These are phyloP conservation scores for Rehmannia glutinosa DNA, from an alignment of 257 asterid species.

Conservation along the genomic window DNA sequence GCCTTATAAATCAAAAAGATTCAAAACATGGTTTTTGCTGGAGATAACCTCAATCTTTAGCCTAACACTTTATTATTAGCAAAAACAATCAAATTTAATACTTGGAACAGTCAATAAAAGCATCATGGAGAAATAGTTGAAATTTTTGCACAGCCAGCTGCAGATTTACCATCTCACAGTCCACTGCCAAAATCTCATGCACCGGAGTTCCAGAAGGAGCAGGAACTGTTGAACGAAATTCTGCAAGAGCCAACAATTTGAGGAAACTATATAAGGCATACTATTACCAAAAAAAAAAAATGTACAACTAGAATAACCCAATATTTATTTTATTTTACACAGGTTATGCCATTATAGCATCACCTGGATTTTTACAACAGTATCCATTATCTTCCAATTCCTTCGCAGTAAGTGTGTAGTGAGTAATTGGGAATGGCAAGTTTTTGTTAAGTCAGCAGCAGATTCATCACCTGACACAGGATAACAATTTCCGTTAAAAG, in stretches of 20 bases:
- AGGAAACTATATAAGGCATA: not conserved
- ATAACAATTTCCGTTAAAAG: conserved; percentile 33
- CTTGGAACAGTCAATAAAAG: not conserved
- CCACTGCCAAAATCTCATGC: conserved; percentile 75
- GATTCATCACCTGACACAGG: conserved; percentile 31
- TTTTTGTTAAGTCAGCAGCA: conserved; percentile 32
- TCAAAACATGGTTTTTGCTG: not conserved
- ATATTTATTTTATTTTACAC: not conserved
- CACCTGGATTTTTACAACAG: conserved; percentile 59
- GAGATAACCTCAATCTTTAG: conserved; percentile 2
- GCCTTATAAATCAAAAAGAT: not conserved
- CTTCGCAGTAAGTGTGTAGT: conserved; percentile 74
- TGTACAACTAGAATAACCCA: conserved; percentile 8
- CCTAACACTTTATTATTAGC: not conserved
- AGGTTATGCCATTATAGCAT: conserved; percentile 31
- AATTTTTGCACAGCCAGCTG: not conserved
- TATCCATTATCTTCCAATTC: conserved; percentile 92
- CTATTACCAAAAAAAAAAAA: not conserved
- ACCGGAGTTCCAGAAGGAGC: conserved; percentile 71
- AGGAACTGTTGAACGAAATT: conserved; percentile 63
- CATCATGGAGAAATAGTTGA: conserved; percentile 1
- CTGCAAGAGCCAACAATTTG: conserved; percentile 40
- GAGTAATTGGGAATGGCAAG: conserved; percentile 71
- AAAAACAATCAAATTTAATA: not conserved
- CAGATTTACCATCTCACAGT: conserved; percentile 86